Evolutionary conservation across 2,329 filamentous ascomycete species (phyloP), one percentile per base, ranked within the genome.

Genomic region (Aureobasidium sp.): DNA sequence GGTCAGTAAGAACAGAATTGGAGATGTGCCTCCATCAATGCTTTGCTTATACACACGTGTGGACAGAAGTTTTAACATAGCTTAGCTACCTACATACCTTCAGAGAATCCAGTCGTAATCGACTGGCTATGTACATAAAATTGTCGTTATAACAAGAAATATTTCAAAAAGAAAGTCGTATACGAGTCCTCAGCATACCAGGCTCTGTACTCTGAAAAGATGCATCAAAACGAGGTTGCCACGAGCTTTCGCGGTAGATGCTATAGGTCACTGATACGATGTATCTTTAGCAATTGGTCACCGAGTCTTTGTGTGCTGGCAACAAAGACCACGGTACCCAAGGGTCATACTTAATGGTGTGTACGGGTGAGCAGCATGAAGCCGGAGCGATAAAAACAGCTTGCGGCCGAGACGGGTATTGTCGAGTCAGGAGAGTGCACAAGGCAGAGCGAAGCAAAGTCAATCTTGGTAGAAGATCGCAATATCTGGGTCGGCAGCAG

Each of bases 401-500:
- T 55, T 27, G 52, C 52, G 9, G 52, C 23, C 53, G 26, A 52
- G 37, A 36, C 53, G 39, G 39, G 9, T 36, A 9, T 48, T 48
- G 20, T 48, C 42, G 55, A 58, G 55, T 48, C 55, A 58, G 27
- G 55, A 26, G 26, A 46, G 32, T 20, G 27, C 53, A 47, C 12
- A 46, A 27, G 34, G 29, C 12, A 47, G 27, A 47, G 27, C 8
- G 32, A 20, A 29, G 17, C 42, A 48, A 58, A 57, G 53, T 57
- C 39, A 57, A 57, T 44, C 39, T 57, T 15, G 26, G 29, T 46
- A 41, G 39, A 36, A 46, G 39, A 58, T 39, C 15, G 6, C 6
- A 48, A 58, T 47, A 47, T 48, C 20, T 58, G 55, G 55, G 39
- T 58, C 55, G 55, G 55, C 12, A 47, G 55, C 15, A 58, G 42